Conservation (phyloP, 2,329 filamentous ascomycete species). For the Ophiostoma ulmi region DNA sequence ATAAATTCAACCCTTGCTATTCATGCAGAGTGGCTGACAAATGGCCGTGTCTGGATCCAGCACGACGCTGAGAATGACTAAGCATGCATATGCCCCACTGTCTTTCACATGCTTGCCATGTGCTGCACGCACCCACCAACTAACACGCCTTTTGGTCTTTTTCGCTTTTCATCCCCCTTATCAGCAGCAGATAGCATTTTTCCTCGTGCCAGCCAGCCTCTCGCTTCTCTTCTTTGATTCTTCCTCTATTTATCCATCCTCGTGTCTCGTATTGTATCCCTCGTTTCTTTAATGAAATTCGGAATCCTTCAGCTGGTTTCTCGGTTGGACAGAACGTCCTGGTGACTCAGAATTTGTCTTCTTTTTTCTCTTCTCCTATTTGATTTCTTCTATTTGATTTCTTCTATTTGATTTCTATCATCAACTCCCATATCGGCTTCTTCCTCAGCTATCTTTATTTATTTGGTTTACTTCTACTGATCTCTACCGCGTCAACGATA, state of each 20-base stretch:
- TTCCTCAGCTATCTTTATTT: not conserved
- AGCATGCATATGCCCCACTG: not conserved
- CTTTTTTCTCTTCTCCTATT: not conserved
- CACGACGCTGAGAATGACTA: constrained; percentile 3
- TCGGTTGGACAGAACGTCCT: not conserved
- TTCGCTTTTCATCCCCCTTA: not conserved
- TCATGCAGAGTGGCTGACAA: not conserved
- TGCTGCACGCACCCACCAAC: not conserved
- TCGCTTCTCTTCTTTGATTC: not conserved
- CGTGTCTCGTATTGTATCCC: not conserved
- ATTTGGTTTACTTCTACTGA: not conserved
- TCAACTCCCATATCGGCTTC: not conserved
- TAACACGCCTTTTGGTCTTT: not conserved
- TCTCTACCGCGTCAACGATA: not conserved
- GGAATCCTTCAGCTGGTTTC: not conserved
- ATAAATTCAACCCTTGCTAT: not conserved
- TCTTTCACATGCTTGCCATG: constrained; percentile 13
- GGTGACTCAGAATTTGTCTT: not conserved
- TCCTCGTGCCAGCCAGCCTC: constrained; percentile 8
- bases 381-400: not conserved
- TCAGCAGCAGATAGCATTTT: not conserved
- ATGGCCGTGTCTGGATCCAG: not conserved
- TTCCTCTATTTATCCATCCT: not conserved
- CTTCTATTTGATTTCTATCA: not conserved
- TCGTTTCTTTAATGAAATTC: not conserved